These are phyloP conservation scores for Arxiozyma heterogenica DNA, from an alignment of 1,139 yeast genomes.

Conservation along the genomic window DNA sequence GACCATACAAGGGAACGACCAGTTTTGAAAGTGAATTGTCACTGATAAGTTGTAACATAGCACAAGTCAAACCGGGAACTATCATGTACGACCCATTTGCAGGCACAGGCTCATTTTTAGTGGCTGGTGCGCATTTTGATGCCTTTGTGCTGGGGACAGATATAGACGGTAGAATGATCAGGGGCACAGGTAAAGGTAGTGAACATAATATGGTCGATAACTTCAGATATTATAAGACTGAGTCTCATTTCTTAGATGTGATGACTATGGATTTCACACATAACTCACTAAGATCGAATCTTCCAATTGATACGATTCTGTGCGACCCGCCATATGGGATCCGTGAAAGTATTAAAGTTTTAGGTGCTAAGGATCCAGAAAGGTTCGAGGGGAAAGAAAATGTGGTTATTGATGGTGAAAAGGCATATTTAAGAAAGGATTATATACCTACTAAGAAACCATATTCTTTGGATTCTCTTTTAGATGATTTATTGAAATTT, in stretches of 20 bases:
- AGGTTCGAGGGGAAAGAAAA: conserved; percentile 55
- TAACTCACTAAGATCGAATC: conserved; percentile 58
- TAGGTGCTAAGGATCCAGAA: conserved; percentile 69
- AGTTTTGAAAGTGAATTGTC: conserved; percentile 89
- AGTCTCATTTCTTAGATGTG: conserved; percentile 56
- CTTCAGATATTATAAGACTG: conserved; percentile 64
- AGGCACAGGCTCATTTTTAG: conserved; percentile 92
- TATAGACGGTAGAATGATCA: conserved; percentile 75
- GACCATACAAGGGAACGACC: conserved; percentile 91
- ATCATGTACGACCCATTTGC: conserved; percentile 89
- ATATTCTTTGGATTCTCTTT: conserved; percentile 63
- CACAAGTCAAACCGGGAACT: conserved; percentile 57
- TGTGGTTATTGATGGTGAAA: conserved; percentile 63
- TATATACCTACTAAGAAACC: conserved; percentile 92
- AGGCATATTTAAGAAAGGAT: conserved; percentile 69
- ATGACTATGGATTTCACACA: conserved; percentile 93
- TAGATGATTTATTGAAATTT: conserved; percentile 68
- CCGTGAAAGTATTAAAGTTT: conserved; percentile 86
- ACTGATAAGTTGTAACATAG: conserved; percentile 76
- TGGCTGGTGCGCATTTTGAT: conserved; percentile 82
- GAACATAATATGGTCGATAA: conserved; percentile 47
- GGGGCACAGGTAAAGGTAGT: conserved; percentile 46
- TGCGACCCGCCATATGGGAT: conserved; percentile 99
- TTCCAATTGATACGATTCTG: conserved; percentile 68
- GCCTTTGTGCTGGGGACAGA: conserved; percentile 81